Percentiles rank a stretch among this genome's conserved stretches.
Conservation (phyloP, 176 grass and related monocot genomes). For the Bromus sterilis region DNA sequence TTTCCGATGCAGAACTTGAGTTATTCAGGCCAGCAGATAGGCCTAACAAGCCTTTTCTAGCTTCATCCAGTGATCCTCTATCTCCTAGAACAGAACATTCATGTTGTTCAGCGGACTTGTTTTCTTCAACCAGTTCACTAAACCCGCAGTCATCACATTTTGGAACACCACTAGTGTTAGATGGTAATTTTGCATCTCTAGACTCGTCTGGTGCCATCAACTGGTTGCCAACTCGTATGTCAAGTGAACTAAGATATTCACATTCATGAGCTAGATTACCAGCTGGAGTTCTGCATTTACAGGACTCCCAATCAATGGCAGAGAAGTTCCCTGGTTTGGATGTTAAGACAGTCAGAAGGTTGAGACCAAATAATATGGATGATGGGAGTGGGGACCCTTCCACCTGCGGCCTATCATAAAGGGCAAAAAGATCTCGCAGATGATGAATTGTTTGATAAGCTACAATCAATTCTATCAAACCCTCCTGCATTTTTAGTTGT, state of each 20-base stretch:
- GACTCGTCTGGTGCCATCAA: constrained; percentile 26
- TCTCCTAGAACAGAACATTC: background rate
- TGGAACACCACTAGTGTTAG: background rate
- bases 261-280: constrained; percentile 46
- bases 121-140: constrained; percentile 32
- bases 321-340: constrained; percentile 80
- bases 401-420: constrained; percentile 94
- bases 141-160: constrained; percentile 9
- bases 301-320: constrained; percentile 86
- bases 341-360: constrained; percentile 83
- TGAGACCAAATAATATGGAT: constrained; percentile 87
- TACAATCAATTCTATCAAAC: constrained; percentile 84
- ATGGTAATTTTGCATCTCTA: constrained; percentile 32
- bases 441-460: constrained; percentile 98
- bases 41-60: constrained; percentile 23
- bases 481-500: constrained; percentile 91
- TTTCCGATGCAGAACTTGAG: constrained; percentile 18
- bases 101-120: constrained; percentile 21
- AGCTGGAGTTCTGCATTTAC: constrained; percentile 47
- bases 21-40: constrained; percentile 20
- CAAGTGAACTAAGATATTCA: constrained; percentile 55
- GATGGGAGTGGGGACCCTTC: constrained; percentile 98
- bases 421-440: constrained; percentile 90
- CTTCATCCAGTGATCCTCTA: constrained; percentile 25
- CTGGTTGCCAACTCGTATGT: constrained; percentile 24